Conservation (phyloP, 306 rosid species). For the Quercus robur region DNA sequence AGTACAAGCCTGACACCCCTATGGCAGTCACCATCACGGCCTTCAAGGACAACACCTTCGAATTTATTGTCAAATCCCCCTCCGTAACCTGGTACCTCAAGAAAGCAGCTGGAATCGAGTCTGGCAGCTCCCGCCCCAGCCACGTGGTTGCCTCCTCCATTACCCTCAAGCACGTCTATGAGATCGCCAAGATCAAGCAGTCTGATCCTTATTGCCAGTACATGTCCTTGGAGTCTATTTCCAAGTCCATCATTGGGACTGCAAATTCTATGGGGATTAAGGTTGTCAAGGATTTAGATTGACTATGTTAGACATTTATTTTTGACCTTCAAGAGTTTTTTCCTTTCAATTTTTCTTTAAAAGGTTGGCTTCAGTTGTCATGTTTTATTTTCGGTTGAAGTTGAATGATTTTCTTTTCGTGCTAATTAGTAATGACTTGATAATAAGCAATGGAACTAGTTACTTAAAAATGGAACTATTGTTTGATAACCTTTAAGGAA, state of each 20-base stretch:
- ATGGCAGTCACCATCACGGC: constrained; percentile 85
- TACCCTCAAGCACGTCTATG: constrained; percentile 65
- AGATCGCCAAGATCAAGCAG: constrained; percentile 83
- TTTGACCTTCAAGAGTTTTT: not conserved
- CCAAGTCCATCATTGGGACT: constrained; percentile 73
- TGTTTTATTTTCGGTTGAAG: not conserved
- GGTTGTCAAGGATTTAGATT: constrained; percentile 72
- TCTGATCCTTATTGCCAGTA: constrained; percentile 68
- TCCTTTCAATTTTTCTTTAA: not conserved
- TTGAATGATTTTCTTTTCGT: not conserved
- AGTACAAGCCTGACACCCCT: constrained; percentile 74
- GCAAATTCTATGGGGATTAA: constrained; percentile 76
- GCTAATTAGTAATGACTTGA: no score
- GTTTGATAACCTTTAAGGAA: not conserved
- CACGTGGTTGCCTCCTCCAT: constrained; percentile 65
- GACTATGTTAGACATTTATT: constrained; percentile 10
- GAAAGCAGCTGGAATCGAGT: constrained; percentile 75
- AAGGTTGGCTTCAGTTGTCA: not conserved
- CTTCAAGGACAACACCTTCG: constrained; percentile 87
- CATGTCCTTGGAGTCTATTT: constrained; percentile 71
- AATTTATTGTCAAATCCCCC: constrained; percentile 73
- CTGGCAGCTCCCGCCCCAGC: constrained; percentile 69
- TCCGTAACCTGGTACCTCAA: constrained; percentile 76
- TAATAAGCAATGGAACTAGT: no score
- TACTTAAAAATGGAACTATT: not conserved